These are phyloP conservation scores for Jamesozyma rosinii DNA, from an alignment of 805 yeast genomes.

Conservation along the genomic window DNA sequence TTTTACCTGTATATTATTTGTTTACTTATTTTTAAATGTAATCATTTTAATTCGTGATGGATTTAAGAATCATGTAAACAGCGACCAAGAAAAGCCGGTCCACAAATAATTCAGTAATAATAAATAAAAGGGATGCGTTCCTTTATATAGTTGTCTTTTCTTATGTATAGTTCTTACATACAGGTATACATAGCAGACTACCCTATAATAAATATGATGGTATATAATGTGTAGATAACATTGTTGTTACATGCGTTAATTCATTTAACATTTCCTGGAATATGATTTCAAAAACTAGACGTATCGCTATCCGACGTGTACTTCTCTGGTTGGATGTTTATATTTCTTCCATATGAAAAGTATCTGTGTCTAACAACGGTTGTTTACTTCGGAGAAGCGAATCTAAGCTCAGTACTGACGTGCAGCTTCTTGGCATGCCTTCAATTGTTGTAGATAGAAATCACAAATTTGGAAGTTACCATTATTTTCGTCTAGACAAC, in stretches of 20 bases:
- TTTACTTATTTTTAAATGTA: not conserved
- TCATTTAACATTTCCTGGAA: not conserved
- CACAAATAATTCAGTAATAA: no score
- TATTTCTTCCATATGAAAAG: no score
- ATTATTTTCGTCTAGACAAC: conserved; percentile 84
- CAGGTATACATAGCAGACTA: not conserved
- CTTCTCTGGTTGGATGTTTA: no score
- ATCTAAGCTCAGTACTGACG: conserved; percentile 51
- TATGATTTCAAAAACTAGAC: not conserved
- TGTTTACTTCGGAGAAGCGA: no score
- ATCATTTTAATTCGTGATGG: not conserved
- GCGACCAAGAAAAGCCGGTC: not conserved
- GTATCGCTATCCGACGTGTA: no score
- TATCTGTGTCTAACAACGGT: no score
- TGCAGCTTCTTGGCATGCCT: conserved; percentile 94
- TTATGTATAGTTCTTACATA: not conserved
- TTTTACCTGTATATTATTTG: no score
- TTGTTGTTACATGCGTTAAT: not conserved
- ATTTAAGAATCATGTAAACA: not conserved
- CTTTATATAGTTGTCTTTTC: not conserved
- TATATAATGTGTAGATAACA: not conserved
- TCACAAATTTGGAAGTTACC: conserved; percentile 98
- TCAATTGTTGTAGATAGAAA: conserved; percentile 91
- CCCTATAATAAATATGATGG: not conserved
- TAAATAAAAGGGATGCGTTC: not conserved